A percentile compares a stretch with the other conserved stretches of the same genome.
phyloP scores from a whole-genome alignment of 2,329 filamentous ascomycete species.

The Microsporum audouinii region DNA sequence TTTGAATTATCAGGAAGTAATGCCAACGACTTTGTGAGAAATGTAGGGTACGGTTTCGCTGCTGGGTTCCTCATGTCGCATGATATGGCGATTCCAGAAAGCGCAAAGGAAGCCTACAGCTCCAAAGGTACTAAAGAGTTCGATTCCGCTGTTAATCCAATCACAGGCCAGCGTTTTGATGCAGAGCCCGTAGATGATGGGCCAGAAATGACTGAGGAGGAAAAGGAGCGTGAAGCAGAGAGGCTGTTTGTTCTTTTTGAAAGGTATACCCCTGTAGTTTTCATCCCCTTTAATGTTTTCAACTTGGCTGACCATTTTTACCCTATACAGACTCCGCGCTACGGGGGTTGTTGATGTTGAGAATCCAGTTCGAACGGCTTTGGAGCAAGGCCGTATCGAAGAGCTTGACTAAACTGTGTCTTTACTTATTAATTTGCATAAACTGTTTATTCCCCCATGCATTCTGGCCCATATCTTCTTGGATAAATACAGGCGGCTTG shows the following conservation, averaged over 20 bases:
- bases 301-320: background rate
- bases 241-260: slow-evolving; percentile 84
- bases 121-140: slow-evolving; percentile 24
- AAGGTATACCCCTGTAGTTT: slow-evolving; percentile 42
- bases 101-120: slow-evolving; percentile 46
- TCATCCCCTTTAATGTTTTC: background rate
- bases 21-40: slow-evolving; percentile 67
- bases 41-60: slow-evolving; percentile 90
- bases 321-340: slow-evolving; percentile 45
- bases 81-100: slow-evolving; percentile 64
- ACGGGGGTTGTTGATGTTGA: slow-evolving; percentile 67
- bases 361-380: slow-evolving; percentile 63
- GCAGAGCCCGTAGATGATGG: slow-evolving; percentile 48
- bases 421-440: background rate
- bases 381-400: slow-evolving; percentile 58
- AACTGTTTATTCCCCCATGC: background rate
- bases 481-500: background rate
- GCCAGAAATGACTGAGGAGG: slow-evolving; percentile 74
- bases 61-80: slow-evolving; percentile 80
- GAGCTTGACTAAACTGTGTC: slow-evolving; percentile 44
- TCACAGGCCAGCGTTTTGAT: slow-evolving; percentile 74
- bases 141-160: slow-evolving; percentile 55
- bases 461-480: background rate
- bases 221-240: slow-evolving; percentile 87
- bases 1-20: slow-evolving; percentile 81